Percentiles rank a stretch among this genome's conserved stretches.
phyloP scores from a whole-genome alignment of 495 filamentous ascomycete genomes.

The Beverwykella pulmonaria region DNA sequence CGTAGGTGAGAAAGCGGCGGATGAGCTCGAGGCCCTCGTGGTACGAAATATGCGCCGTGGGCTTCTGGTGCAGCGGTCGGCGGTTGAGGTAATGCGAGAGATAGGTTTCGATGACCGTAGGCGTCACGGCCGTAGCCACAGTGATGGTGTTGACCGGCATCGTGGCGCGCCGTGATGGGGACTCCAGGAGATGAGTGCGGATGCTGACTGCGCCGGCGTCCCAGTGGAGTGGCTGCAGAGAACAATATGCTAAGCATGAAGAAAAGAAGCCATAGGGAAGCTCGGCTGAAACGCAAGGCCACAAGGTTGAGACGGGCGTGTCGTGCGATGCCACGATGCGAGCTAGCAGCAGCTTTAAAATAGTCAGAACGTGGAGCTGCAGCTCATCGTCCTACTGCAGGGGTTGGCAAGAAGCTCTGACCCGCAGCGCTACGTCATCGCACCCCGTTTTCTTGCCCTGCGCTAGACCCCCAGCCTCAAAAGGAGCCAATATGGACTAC shows the following conservation, averaged over 20 bases:
- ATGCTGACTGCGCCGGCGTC: not conserved
- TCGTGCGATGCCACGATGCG: not conserved
- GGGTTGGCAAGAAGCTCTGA: too few species aligned
- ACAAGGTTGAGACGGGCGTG: not conserved
- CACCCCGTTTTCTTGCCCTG: too few species aligned
- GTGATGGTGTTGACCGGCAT: conserved; percentile 76
- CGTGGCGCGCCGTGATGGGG: not conserved
- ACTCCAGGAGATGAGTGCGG: not conserved
- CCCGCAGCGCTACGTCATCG: too few species aligned
- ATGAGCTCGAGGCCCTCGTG: conserved; percentile 90
- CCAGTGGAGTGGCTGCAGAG: not conserved
- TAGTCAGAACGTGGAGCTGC: not conserved
- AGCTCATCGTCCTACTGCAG: not conserved
- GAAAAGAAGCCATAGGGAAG: not conserved
- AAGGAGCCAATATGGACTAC: too few species aligned
- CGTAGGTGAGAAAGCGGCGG: conserved; percentile 77
- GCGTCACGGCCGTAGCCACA: conserved; percentile 72
- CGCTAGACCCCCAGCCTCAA: too few species aligned
- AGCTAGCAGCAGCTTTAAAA: too few species aligned
- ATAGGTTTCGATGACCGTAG: conserved; percentile 75
- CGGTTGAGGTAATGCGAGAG: conserved; percentile 83
- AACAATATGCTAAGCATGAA: not conserved
- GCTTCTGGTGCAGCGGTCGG: conserved; percentile 71
- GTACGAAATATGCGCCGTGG: conserved; percentile 86
- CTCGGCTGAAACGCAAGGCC: not conserved